These are phyloP conservation scores for Metarhizium anisopliae DNA, from an alignment of 2,329 filamentous ascomycete genomes.

Conservation along the genomic window DNA sequence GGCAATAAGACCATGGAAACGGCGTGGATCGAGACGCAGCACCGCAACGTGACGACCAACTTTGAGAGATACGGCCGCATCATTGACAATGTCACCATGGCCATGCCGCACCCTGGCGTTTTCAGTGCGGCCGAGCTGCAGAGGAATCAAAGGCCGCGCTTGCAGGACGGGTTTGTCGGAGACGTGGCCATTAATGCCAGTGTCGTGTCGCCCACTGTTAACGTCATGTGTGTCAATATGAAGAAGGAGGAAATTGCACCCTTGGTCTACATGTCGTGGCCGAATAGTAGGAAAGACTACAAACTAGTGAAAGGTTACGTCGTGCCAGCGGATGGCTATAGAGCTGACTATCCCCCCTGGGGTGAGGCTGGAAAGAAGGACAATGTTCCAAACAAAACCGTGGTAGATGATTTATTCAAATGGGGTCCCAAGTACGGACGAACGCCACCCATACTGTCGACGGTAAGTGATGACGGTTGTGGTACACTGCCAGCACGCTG, in stretches of 20 bases:
- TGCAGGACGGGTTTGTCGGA: slow-evolving; percentile 51
- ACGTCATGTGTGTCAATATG: slow-evolving; percentile 66
- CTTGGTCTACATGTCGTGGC: slow-evolving; percentile 56
- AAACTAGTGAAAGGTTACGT: slow-evolving; percentile 25
- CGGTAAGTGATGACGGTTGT: slow-evolving; percentile 21
- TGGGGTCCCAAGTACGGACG: slow-evolving; percentile 49
- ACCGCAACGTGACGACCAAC: slow-evolving; percentile 40
- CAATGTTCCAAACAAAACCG: slow-evolving; percentile 45
- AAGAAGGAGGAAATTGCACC: slow-evolving; percentile 48
- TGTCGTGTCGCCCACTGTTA: slow-evolving; percentile 60
- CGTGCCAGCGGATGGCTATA: slow-evolving; percentile 11
- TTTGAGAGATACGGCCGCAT: slow-evolving; percentile 44
- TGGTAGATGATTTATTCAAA: slow-evolving; percentile 60
- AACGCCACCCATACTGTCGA: slow-evolving; percentile 42
- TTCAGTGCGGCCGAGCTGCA: slow-evolving; percentile 53
- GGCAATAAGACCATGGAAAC: slow-evolving; percentile 66
- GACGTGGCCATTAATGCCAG: slow-evolving; percentile 60
- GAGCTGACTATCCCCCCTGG: too few species aligned
- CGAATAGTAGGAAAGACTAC: slow-evolving; percentile 24
- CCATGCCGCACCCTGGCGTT: slow-evolving; percentile 65
- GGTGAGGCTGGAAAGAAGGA: slow-evolving; percentile 6
- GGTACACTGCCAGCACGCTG: background rate
- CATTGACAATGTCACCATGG: slow-evolving; percentile 68
- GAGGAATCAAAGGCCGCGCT: slow-evolving; percentile 56
- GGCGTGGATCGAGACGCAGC: slow-evolving; percentile 55